Conservation (phyloP, 202 grass and related monocot genomes). For the Digitaria exilis region DNA sequence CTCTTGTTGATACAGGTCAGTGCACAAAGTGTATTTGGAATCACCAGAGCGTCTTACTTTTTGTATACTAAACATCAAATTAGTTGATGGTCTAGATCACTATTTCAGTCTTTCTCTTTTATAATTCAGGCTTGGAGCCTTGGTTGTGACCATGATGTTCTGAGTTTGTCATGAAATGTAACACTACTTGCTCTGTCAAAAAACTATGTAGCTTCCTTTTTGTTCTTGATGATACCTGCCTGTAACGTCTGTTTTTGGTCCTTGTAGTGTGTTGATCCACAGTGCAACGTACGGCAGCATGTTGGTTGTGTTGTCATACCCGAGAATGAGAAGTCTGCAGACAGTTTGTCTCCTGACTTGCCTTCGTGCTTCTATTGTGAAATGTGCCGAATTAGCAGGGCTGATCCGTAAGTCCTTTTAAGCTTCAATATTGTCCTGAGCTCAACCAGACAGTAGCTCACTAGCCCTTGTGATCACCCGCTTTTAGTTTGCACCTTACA, state of each 20-base stretch:
- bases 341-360: conserved; percentile 49
- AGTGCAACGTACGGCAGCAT: conserved; percentile 76
- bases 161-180: conserved; percentile 10
- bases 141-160: neutral
- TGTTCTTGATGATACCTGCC: conserved; percentile 9
- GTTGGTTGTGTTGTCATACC: conserved; percentile 71
- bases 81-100: neutral
- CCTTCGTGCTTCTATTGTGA: conserved; percentile 77
- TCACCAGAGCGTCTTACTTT: conserved; percentile 1
- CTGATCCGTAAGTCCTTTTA: conserved; percentile 79
- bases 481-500: conserved; percentile 14
- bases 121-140: conserved; percentile 15
- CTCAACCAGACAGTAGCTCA: neutral
- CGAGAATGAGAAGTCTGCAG: conserved; percentile 60
- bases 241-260: conserved; percentile 25
- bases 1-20: neutral
- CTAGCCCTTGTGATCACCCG: conserved; percentile 1
- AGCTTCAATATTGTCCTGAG: conserved; percentile 23
- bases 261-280: conserved; percentile 75
- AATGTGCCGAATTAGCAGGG: conserved; percentile 81
- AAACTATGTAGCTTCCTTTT: neutral
- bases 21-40: neutral
- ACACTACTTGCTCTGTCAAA: neutral
- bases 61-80: conserved; percentile 3
- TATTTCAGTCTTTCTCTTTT: neutral